These are phyloP conservation scores for Aspergillus fischeri DNA, from an alignment of 2,329 filamentous ascomycete species.

Conservation along the genomic window DNA sequence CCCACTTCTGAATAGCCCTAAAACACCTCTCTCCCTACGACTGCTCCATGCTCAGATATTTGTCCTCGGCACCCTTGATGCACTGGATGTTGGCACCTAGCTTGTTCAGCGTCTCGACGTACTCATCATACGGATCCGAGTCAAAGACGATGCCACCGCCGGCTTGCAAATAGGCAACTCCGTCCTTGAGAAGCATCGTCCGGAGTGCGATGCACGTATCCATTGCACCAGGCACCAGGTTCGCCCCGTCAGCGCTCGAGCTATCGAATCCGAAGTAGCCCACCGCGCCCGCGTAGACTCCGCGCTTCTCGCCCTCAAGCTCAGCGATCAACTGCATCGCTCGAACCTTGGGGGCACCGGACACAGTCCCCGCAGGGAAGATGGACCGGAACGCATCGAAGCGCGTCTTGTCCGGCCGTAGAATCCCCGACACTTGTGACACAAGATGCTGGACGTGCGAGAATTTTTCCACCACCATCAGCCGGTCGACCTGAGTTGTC, in stretches of 20 bases:
- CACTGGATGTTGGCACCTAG: conserved; percentile 83
- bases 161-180: conserved; percentile 83
- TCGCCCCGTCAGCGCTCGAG: conserved; percentile 59
- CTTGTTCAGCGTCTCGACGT: conserved; percentile 97
- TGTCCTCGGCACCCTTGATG: conserved; percentile 76
- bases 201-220: conserved; percentile 79
- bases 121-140: conserved; percentile 85
- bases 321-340: conserved; percentile 98
- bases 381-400: conserved; percentile 96
- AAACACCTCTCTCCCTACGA: conserved; percentile 10
- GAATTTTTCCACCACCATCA: conserved; percentile 94
- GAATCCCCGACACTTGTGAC: conserved; percentile 88
- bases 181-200: conserved; percentile 92
- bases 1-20: neutral
- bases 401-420: conserved; percentile 76
- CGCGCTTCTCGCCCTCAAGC: conserved; percentile 87
- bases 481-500: conserved; percentile 82
- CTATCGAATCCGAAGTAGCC: conserved; percentile 91
- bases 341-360: conserved; percentile 88
- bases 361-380: conserved; percentile 94
- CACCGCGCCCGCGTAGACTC: conserved; percentile 91
- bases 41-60: conserved; percentile 49
- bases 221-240: conserved; percentile 75
- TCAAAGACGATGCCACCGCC: conserved; percentile 90
- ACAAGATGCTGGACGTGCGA: conserved; percentile 97